Conservation (phyloP, 345 rosid genomes). For the Sonneratia caseolaris region DNA sequence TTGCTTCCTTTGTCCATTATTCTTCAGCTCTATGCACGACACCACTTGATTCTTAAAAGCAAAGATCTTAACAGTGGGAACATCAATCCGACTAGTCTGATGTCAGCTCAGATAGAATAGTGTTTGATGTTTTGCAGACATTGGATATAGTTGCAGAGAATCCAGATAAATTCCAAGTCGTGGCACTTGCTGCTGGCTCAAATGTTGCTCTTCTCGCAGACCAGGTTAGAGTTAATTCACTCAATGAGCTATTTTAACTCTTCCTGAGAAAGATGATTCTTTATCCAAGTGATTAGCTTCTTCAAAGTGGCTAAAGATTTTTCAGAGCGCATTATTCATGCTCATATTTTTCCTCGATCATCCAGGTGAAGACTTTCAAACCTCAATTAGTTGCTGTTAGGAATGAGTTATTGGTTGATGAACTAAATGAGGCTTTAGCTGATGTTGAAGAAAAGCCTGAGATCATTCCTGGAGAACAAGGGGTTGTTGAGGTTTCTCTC, state of each 20-base stretch:
- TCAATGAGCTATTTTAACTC: neutral
- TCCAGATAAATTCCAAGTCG: slow-evolving; percentile 80
- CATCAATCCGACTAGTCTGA: neutral
- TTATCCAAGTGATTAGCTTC: neutral
- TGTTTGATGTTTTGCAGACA: slow-evolving; percentile 43
- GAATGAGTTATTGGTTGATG: slow-evolving; percentile 58
- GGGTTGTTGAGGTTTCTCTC: slow-evolving; percentile 64
- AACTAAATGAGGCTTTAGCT: slow-evolving; percentile 78
- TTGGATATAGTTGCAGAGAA: slow-evolving; percentile 85
- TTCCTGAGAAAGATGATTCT: too few relatives aligned
- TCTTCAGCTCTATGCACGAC: neutral
- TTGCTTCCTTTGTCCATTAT: neutral
- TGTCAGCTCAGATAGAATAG: neutral
- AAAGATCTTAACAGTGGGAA: neutral
- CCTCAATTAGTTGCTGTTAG: slow-evolving; percentile 82
- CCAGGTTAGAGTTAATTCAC: slow-evolving; percentile 42
- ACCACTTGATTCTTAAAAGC: neutral
- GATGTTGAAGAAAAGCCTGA: slow-evolving; percentile 75
- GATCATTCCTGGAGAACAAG: slow-evolving; percentile 90
- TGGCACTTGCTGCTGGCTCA: slow-evolving; percentile 95
- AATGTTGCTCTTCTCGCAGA: slow-evolving; percentile 88
- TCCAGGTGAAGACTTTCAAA: slow-evolving; percentile 72
- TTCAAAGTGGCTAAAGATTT: neutral
- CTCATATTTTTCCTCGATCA: slow-evolving; percentile 7
- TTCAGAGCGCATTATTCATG: neutral